Evolutionary conservation across 768 basidiomycete genomes (phyloP).

Genomic region (Butyriboletus loyo): DNA sequence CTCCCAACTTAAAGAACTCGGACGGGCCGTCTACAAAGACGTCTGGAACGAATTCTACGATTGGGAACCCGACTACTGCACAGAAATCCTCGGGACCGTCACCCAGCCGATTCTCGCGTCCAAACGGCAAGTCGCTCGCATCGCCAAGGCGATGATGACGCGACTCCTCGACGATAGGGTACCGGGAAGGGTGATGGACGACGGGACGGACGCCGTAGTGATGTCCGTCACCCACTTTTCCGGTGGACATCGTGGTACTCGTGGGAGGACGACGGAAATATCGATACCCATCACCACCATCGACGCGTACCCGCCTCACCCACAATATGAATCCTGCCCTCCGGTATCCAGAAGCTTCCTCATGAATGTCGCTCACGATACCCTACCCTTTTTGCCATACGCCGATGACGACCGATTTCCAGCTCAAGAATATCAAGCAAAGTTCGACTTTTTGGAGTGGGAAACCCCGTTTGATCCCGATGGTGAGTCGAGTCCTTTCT

Average conservation of each 20-base stretch:
- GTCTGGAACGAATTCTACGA: constrained; percentile 47
- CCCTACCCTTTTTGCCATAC: constrained; percentile 40
- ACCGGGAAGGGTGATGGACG: neutral
- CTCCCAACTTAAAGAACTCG: constrained; percentile 22
- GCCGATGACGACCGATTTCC: constrained; percentile 45
- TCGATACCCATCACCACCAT: constrained; percentile 18
- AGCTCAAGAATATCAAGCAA: constrained; percentile 22
- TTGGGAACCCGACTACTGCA: constrained; percentile 39
- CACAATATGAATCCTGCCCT: constrained; percentile 46
- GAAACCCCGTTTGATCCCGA: constrained; percentile 47
- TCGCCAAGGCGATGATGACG: constrained; percentile 9
- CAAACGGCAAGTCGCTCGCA: constrained; percentile 9
- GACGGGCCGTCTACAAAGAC: constrained; percentile 30
- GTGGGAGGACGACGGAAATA: neutral
- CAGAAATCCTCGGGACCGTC: constrained; percentile 18
- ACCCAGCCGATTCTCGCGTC: constrained; percentile 10
- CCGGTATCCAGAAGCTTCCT: constrained; percentile 36
- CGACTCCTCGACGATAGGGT: constrained; percentile 1
- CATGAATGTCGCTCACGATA: neutral
- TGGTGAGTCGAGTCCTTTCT: constrained; percentile 33
- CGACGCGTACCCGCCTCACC: constrained; percentile 20
- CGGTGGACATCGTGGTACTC: neutral
- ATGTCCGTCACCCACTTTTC: constrained; percentile 11
- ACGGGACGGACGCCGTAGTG: neutral
- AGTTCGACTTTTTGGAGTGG: constrained; percentile 34